phyloP scores from a whole-genome alignment of 2,329 filamentous ascomycete genomes.

The Monosporascus sp. region DNA sequence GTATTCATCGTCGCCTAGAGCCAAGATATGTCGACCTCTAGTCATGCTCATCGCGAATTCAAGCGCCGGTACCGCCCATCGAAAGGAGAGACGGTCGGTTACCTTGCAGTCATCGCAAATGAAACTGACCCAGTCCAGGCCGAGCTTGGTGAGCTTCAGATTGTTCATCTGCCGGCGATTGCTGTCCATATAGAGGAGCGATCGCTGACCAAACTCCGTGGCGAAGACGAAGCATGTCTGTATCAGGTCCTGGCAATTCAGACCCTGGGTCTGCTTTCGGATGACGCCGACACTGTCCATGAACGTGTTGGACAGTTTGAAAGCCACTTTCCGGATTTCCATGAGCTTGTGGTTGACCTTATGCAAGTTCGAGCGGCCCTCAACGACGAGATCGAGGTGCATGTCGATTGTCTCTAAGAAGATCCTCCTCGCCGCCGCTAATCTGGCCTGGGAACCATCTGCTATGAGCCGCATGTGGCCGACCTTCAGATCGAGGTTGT shows the following conservation, averaged over 20 bases:
- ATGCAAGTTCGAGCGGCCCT: constrained; percentile 87
- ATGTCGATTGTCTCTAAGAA: constrained; percentile 77
- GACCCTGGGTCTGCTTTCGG: constrained; percentile 72
- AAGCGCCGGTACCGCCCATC: constrained; percentile 91
- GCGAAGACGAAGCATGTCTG: constrained; percentile 98
- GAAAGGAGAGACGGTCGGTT: constrained; percentile 90
- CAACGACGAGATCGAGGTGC: constrained; percentile 82
- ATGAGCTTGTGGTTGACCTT: constrained; percentile 88
- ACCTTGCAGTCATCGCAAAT: constrained; percentile 96
- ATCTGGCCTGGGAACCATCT: constrained; percentile 72
- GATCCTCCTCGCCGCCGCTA: constrained; percentile 71
- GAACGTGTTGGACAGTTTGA: constrained; percentile 94
- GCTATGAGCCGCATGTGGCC: constrained; percentile 86
- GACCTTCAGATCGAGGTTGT: constrained; percentile 77
- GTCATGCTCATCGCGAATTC: constrained; percentile 99
- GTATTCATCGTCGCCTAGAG: constrained; percentile 84
- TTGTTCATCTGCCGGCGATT: constrained; percentile 97
- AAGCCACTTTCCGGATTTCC: constrained; percentile 92
- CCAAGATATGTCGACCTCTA: constrained; percentile 85
- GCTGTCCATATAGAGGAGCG: constrained; percentile 90
- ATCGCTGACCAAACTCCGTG: constrained; percentile 96
- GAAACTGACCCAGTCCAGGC: constrained; percentile 95
- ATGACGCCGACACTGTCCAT: constrained; percentile 98
- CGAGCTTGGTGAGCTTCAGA: constrained; percentile 85
- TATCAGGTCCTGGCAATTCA: constrained; percentile 90